Conservation (phyloP, 345 rosid species). For the Linum tenue region DNA sequence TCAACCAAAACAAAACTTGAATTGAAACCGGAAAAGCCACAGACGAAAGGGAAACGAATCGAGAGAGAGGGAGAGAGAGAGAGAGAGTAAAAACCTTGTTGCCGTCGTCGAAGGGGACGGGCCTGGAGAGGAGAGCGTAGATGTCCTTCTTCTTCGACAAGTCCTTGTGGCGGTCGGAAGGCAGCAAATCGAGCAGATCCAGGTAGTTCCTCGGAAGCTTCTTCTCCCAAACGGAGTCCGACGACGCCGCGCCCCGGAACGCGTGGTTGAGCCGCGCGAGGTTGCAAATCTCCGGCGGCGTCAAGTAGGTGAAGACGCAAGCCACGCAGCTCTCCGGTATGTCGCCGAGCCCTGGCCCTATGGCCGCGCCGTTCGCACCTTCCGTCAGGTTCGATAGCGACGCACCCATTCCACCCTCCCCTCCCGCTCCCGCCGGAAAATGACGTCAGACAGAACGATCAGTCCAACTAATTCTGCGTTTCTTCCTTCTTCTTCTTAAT, state of each 20-base stretch:
- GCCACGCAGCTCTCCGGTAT: constrained; percentile 95
- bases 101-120: constrained; percentile 61
- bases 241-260: constrained; percentile 85
- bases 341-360: constrained; percentile 71
- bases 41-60: background rate
- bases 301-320: constrained; percentile 64
- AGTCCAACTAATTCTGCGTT: background rate
- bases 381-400: constrained; percentile 69
- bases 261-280: constrained; percentile 70
- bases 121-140: constrained; percentile 76
- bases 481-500: constrained; percentile 2
- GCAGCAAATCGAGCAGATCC: constrained; percentile 76
- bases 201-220: constrained; percentile 75
- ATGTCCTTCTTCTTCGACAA: constrained; percentile 73
- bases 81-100: constrained; percentile 40
- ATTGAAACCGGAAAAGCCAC: background rate
- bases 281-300: constrained; percentile 97
- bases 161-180: constrained; percentile 51
- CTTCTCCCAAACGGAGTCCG: constrained; percentile 84
- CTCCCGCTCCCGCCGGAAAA: background rate
- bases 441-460: too few relatives aligned
- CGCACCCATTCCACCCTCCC: constrained; percentile 50
- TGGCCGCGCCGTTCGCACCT: constrained; percentile 34
- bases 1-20: background rate
- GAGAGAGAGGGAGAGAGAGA: background rate